Evolutionary conservation across 805 yeast species (phyloP), one percentile per base, ranked within the genome.

Genomic region (Candida loeiensis): DNA sequence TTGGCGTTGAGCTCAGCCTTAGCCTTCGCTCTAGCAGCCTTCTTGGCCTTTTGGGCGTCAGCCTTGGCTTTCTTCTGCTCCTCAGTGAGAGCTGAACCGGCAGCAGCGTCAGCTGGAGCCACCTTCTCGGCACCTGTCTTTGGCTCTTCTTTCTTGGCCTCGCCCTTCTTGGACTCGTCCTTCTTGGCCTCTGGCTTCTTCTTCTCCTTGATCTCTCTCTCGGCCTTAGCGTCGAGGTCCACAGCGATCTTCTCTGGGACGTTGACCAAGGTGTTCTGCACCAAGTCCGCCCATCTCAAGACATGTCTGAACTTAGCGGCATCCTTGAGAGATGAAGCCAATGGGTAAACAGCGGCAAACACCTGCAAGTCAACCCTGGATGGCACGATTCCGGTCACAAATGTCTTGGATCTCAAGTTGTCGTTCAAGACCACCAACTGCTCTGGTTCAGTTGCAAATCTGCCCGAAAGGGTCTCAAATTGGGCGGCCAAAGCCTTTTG

Each of bases 211-310:
- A 82, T 60, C 66, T 86, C 95, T 53, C 85, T 81, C 50, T 96
- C 86, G 36, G 87, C 68, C 47, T 72, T 80, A 32, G 79, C 67
- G 50, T 79, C 76, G 49, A 68, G 66, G 56, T 87, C 79, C 35
- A 90, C 61, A 33, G 49, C 57, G 46, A 85, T 57, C 52, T 78
- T 71, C 37, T 77, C 75, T 38, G 77, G 73, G 24, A 82, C 76
- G 12, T 72, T 72, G 36, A 75, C 71, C 48, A 79, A 61, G 24
- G 80, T 67, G 55, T 81, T 77, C 69, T 93, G 98, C 44, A 93
- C 66, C 51, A 86, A 76, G 54, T 90, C 97, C 17, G 79, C 77
- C 98, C 98, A 93, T 75, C 99, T 84, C 45, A 88, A 66, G 44
- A 91, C 72, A 64, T 91, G 97, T 75, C 97, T 85, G 61, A 71